Base-by-base conservation (phyloP, 108 stramenopile genomes). In the Skeletonema grethae region DNA sequence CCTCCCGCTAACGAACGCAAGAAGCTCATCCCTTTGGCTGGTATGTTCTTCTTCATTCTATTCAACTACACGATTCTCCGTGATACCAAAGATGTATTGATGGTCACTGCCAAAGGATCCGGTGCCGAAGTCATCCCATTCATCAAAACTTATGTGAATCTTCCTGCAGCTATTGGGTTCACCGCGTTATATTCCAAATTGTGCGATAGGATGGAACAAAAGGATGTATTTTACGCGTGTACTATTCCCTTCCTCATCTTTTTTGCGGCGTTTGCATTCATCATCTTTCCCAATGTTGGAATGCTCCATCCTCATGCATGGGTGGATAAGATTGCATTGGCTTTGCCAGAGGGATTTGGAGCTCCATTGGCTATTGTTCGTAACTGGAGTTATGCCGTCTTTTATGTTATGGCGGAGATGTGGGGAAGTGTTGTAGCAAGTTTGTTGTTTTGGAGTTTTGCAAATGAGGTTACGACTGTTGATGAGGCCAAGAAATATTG, bases 351-450 rank as follows among this genome's bases (percentile, higher is more conserved):
- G 24, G 88, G 88, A 2, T 94, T 94, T 72, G 67, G 84, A 8
- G 95, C 92, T 9, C 94, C 93, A 0, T 67, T 95, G 63, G 82
- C 92, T 20, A 94, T 95, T 63, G 72, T 94, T 57, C 85, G 94
- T 7, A 97, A 99, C 83, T 98, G 99, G 99, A 94, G 90, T 38
- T 98, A 95, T 78, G 93, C 95, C 9, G 32, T 98, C 3, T 99
- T 98, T 72, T 99, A 98, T 82, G 95, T 97, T 73, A 84, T 97
- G 90, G 96, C 98, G n/a, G 97, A 99, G 84, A 93, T 98, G 89
- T 98, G 97, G 97, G 98, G 97, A 24, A 91, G 90, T 73, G 97
- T 97, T 15, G 97, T 98, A 32, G 91, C 96, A 29, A 91, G 92
- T 46, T 82, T 99, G 24, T 79, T 99, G 67, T 99, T 99, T 83